A percentile compares a stretch with the other conserved stretches of the same genome.
These are phyloP conservation scores for Amphicarpaea edgeworthii DNA, from an alignment of 306 rosid species.

Conservation along the genomic window DNA sequence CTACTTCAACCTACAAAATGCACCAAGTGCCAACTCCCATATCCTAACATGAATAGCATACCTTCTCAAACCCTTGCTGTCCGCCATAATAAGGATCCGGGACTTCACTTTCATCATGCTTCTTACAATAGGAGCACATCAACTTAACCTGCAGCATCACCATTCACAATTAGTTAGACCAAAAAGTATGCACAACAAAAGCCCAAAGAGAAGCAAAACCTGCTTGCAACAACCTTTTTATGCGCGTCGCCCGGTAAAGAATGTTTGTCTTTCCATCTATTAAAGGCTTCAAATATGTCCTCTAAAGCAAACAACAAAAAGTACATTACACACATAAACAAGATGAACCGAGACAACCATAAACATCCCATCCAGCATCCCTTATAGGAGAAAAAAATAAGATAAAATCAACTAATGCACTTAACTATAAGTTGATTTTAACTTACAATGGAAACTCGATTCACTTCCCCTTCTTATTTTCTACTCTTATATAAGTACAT, in stretches of 20 bases:
- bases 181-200: constrained; percentile 5
- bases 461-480: no score
- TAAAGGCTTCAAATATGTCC: constrained; percentile 78
- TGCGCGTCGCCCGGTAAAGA: constrained; percentile 74
- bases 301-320: constrained; percentile 56
- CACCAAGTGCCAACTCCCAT: constrained; percentile 7
- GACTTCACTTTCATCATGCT: constrained; percentile 80
- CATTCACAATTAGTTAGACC: constrained; percentile 17
- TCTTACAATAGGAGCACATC: constrained; percentile 89
- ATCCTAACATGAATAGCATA: constrained; percentile 37
- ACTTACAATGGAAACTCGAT: no score
- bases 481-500: no score
- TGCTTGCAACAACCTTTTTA: constrained; percentile 65
- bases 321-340: constrained; percentile 27
- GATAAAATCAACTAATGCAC: no score
- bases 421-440: no score
- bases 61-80: constrained; percentile 93
- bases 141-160: constrained; percentile 70
- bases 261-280: constrained; percentile 70
- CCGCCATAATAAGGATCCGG: constrained; percentile 98
- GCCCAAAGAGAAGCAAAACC: constrained; percentile 5
- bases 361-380: neutral
- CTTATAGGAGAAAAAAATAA: neutral
- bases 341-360: constrained; percentile 9
- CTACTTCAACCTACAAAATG: constrained; percentile 23